Base-by-base conservation (phyloP, 352 stramenopile species). In the Phytopythium mirpurense region DNA sequence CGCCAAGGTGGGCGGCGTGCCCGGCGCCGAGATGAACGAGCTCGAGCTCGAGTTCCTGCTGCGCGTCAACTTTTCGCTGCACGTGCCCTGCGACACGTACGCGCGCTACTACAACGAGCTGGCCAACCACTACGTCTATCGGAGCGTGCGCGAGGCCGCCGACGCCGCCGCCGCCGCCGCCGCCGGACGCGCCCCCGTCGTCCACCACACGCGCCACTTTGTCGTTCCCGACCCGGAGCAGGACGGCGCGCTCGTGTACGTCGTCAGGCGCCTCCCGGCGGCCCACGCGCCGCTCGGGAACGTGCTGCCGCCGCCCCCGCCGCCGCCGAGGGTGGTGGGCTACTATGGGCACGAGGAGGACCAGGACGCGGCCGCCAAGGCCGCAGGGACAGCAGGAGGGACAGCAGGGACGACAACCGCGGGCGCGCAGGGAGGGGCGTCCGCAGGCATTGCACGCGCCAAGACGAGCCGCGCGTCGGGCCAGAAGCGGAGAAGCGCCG, bases 31-130 rank as follows among this genome's bases (percentile, higher is more conserved):
- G 78, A 98, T 99, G 83, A 99, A 99, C 76, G 86, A 93, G 47
- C 81, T 99, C 10, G 96, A 99, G 65, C 86, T 98, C 36, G 95
- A 99, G 66, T 99, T 98, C 65, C 67, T 99, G 44, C 97, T 98
- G 52, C 70, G 96, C 26, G 96, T 99, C 60, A 98, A 99, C 74
- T 99, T 99, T 58, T 97, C 83, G 51, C 80, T 99, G 11, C 88
- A 98, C 73, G 97, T 99, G 3, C 80, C 71, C n/a, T 76, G 73
- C 29, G 84, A 96, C 27, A 86, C 79, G 42, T 98, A 94, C 74
- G 68, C 75, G 36, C 84, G 80, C n/a, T 98, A 98, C 72, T 95
- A 95, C 70, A 87, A 89, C 60, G 83, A 97, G 57, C 68, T 97
- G 19, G 72, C 73, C 45, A 94, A 88, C 51, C 83, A 95, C 63